Conservation (phyloP, 345 rosid species). For the Hibiscus trionum region DNA sequence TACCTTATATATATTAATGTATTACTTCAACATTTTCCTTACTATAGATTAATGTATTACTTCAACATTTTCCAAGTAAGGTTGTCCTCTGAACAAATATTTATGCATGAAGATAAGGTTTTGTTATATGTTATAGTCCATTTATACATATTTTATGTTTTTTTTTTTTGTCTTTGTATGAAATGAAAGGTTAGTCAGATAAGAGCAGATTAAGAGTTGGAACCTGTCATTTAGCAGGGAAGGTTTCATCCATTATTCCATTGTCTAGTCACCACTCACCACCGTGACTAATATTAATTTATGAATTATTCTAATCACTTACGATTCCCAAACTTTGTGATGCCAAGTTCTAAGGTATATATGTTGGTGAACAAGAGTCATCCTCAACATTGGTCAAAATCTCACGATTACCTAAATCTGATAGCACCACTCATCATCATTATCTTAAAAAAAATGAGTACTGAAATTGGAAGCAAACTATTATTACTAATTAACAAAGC, state of each 20-base stretch:
- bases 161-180: no score
- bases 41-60: background rate
- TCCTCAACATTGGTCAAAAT: background rate
- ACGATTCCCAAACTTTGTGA: no score
- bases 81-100: background rate
- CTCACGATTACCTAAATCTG: slow-evolving; percentile 10
- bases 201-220: slow-evolving; percentile 7
- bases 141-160: no score
- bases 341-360: background rate
- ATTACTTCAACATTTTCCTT: background rate
- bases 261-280: no score
- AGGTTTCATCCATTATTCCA: background rate
- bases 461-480: background rate
- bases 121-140: background rate
- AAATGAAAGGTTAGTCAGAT: no score
- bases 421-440: background rate
- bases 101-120: background rate
- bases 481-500: background rate
- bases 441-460: background rate
- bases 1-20: no score
- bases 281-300: no score
- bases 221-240: slow-evolving; percentile 14
- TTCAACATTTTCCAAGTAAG: background rate
- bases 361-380: background rate
- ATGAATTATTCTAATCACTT: no score